phyloP scores from a whole-genome alignment of 306 rosid species.

The Fragaria vesca region DNA sequence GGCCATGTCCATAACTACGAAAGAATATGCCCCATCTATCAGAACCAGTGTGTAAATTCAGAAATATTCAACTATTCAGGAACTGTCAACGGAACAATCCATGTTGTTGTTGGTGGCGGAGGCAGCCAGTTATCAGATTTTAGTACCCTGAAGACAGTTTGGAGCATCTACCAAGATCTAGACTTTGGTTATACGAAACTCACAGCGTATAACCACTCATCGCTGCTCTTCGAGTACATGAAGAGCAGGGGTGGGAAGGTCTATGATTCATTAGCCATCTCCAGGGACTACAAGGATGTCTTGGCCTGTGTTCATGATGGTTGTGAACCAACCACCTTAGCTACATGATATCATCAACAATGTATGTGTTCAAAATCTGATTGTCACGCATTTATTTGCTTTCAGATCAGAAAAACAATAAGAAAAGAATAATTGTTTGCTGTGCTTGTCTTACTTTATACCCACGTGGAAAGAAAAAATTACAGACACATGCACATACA shows the following conservation, averaged over 20 bases:
- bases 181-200: constrained; percentile 72
- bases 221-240: constrained; percentile 69
- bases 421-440: not conserved
- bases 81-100: constrained; percentile 60
- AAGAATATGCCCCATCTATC: constrained; percentile 78
- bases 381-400: not conserved
- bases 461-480: not conserved
- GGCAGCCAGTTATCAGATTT: constrained; percentile 59
- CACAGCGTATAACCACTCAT: constrained; percentile 70
- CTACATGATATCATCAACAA: constrained; percentile 28
- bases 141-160: constrained; percentile 45
- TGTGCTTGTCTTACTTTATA: not conserved
- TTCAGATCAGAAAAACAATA: not conserved
- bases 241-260: constrained; percentile 69
- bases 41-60: constrained; percentile 65
- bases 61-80: constrained; percentile 62
- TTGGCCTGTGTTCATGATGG: constrained; percentile 75
- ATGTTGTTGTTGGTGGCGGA: constrained; percentile 75
- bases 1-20: constrained; percentile 91
- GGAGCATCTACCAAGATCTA: constrained; percentile 70
- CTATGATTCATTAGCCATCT: constrained; percentile 69
- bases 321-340: constrained; percentile 56
- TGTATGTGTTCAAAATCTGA: not conserved
- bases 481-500: not conserved
- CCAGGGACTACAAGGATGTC: constrained; percentile 69